A percentile compares a stretch with the other conserved stretches of the same genome.
phyloP scores from a whole-genome alignment of 805 yeast species.

The Peterozyma toletana region DNA sequence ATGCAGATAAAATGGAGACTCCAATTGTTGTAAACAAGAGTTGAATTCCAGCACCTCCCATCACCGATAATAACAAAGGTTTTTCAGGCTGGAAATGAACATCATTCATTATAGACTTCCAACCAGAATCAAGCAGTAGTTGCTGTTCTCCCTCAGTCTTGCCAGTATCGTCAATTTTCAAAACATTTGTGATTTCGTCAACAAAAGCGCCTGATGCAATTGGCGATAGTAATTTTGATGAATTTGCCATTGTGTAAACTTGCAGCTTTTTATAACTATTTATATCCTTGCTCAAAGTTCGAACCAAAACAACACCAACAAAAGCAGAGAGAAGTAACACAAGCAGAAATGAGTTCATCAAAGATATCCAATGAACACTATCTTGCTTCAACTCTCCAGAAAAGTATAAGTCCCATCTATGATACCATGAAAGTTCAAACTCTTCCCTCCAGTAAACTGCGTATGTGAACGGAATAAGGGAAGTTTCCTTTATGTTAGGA shows the following conservation, averaged over 20 bases:
- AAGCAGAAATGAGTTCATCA: constrained; percentile 64
- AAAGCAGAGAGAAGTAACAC: constrained; percentile 53
- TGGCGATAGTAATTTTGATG: background rate
- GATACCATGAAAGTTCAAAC: constrained; percentile 49
- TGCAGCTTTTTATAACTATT: constrained; percentile 3
- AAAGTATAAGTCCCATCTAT: constrained; percentile 70
- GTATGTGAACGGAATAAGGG: constrained; percentile 68
- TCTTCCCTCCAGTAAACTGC: constrained; percentile 90
- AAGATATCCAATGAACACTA: constrained; percentile 71
- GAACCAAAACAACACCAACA: constrained; percentile 56
- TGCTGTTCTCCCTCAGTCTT: constrained; percentile 12
- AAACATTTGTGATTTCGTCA: constrained; percentile 8
- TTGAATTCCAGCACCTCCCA: constrained; percentile 73
- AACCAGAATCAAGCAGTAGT: constrained; percentile 21
- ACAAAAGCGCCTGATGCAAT: constrained; percentile 6
- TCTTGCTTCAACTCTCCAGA: constrained; percentile 41
- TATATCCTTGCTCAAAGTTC: constrained; percentile 47
- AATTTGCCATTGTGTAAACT: background rate
- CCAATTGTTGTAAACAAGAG: constrained; percentile 58
- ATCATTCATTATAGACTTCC: constrained; percentile 50
- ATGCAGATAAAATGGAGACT: constrained; percentile 49
- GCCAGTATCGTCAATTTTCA: constrained; percentile 13
- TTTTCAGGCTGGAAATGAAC: constrained; percentile 46
- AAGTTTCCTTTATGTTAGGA: constrained; percentile 28
- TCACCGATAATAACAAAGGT: constrained; percentile 41